Base-by-base conservation (phyloP, 2,329 filamentous ascomycete species). In the Microthyrium microscopicum region DNA sequence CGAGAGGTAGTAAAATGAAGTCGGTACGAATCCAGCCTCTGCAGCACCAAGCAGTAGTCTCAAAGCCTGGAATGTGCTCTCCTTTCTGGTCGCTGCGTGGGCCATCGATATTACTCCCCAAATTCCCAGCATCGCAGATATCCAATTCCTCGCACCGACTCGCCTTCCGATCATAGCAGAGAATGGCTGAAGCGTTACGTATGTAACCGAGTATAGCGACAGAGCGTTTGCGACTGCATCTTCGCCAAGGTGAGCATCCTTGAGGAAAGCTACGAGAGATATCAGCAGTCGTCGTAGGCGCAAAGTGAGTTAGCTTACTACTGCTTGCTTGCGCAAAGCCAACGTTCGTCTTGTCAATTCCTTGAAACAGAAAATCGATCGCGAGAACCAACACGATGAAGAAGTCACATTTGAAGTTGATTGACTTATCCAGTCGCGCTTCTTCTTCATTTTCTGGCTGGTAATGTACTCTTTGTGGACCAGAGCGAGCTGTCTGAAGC, bases 321-420 rank as follows among this genome's bases (percentile, higher is more conserved):
- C 22, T 25, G 22, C 33, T 40, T 5, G 38, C 38, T 16, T 30
- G 35, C 8, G 34, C 38, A 27, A n/a, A n/a, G 5, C 38, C 38
- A 26, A 40, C 32, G 20, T 40, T 40, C 12, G 36, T 37, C 22
- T 40, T 40, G 26, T 38, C 38, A 25, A 40, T 40, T 7, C 38
- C 35, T 17, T 31, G 34, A 4, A 34, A 32, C 29, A 40, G 31
- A 29, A 40, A 40, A 22, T 34, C 31, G 5, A 40, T 34, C 8
- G 38, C 35, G 3, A 40, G 35, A 2, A 40, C 19, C 17, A 37
- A 21, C 12, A 40, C 35, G 5, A 40, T 35, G n/a, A 26, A 21
- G 20, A 29, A 34, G 19, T 40, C 38, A 3, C 34, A n/a, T 26
- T 40, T 40, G 4, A 34, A 20, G 18, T 40, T 38, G 5, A 40